A percentile compares a stretch with the other conserved stretches of the same genome.
These are phyloP conservation scores for Neurospora cerealis DNA, from an alignment of 495 filamentous ascomycete genomes.

Conservation along the genomic window DNA sequence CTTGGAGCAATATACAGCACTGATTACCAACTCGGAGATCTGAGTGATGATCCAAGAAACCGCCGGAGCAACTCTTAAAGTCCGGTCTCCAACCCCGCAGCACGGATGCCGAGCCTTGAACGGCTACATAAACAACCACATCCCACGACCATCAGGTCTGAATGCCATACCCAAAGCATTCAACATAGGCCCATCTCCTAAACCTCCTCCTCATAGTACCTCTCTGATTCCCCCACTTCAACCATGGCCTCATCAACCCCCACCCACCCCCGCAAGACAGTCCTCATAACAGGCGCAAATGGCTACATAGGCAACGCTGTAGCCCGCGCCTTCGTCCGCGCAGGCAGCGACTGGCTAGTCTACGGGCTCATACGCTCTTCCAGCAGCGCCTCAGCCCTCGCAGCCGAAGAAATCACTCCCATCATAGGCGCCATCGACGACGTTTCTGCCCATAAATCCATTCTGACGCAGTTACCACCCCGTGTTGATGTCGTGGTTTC, in stretches of 20 bases:
- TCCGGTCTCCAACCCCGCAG: background rate
- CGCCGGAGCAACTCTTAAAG: background rate
- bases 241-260: background rate
- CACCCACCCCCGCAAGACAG: conserved; percentile 8
- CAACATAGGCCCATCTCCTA: too few relatives aligned
- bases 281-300: conserved; percentile 33
- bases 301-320: conserved; percentile 36
- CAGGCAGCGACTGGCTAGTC: conserved; percentile 20
- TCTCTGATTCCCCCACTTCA: background rate
- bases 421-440: conserved; percentile 24
- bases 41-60: background rate
- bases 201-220: too few relatives aligned
- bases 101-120: background rate
- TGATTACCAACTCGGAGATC: background rate
- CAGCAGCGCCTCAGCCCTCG: conserved; percentile 11
- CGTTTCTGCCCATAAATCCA: conserved; percentile 7
- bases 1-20: background rate
- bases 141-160: background rate
- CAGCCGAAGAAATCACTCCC: conserved; percentile 25
- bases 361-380: conserved; percentile 28
- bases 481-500: conserved; percentile 28
- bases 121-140: background rate
- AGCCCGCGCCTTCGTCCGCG: conserved; percentile 27
- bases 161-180: background rate
- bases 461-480: conserved; percentile 1